Percentiles rank a stretch among this genome's conserved stretches.
Conservation (phyloP, 768 basidiomycete species). For the Lepiota brunneoincarnata region DNA sequence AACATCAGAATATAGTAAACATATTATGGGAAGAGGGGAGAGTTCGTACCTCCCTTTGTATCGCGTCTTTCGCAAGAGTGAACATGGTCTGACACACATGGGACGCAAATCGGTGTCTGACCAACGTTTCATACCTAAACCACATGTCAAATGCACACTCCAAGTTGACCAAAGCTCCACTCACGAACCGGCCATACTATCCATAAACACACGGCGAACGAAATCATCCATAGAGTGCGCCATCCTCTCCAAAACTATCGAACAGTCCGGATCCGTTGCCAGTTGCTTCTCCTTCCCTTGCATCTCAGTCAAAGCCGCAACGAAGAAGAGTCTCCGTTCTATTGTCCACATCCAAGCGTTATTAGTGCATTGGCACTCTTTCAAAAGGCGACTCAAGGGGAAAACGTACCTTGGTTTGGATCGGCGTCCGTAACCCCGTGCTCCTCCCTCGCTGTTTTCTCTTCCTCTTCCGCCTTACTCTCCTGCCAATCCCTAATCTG, state of each 20-base stretch:
- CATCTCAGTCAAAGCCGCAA: constrained; percentile 84
- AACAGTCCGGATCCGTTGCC: constrained; percentile 93
- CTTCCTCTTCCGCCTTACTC: constrained; percentile 33
- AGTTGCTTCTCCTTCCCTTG: constrained; percentile 84
- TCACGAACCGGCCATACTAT: constrained; percentile 86
- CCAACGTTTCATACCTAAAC: constrained; percentile 57
- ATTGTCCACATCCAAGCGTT: constrained; percentile 4
- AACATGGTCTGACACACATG: constrained; percentile 94
- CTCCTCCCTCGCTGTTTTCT: constrained; percentile 40
- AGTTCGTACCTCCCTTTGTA: constrained; percentile 62
- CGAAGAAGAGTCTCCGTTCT: constrained; percentile 78
- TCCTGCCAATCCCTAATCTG: constrained; percentile 89
- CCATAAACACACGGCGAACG: constrained; percentile 86
- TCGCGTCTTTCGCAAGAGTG: constrained; percentile 57
- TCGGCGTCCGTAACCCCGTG: constrained; percentile 42
- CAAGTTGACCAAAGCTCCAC: constrained; percentile 26
- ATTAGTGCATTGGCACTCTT: neutral
- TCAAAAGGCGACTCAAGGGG: constrained; percentile 1
- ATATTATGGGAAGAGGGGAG: neutral
- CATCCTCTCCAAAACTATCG: constrained; percentile 87
- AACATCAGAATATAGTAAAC: neutral
- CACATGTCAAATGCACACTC: neutral
- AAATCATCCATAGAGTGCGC: constrained; percentile 94
- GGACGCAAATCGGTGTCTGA: constrained; percentile 86
- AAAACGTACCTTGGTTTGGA: constrained; percentile 65